Base-by-base conservation (phyloP, 176 grass and related monocot genomes). In the Zoysia pacifica region DNA sequence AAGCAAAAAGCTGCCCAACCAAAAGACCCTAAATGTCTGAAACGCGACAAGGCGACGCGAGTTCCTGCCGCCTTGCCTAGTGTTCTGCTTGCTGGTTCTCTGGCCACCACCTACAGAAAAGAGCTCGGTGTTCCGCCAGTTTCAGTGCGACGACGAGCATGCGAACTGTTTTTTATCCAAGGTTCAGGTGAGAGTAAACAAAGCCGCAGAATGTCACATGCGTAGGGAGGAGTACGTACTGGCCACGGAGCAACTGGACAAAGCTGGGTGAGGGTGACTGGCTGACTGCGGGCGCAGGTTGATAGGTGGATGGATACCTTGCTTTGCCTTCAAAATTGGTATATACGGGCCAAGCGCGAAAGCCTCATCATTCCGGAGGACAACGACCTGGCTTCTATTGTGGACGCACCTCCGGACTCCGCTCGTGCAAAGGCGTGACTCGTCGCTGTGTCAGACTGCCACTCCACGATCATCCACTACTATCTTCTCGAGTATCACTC, bases 281-380 rank as follows among this genome's bases (percentile, higher is more conserved):
- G 28, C 28, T 28, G 28, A 28, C 28, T 28, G 28, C 28, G 28
- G 28, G 28, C 28, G 28, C 28, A 28, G 28, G 28, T 28, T 28
- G 28, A 28, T 28, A 28, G 28, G 28, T 28, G 6, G 61, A 3
- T 4, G 36, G 41, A 80, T 80, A 37, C 50, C 51, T 80, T 69
- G 65, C 50, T 69, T 80, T 69, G 51, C 41, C 65, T 59, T 69
- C 20, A 70, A 53, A 58, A 55, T 51, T 18, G 51, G 77, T 47
- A 46, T n/a, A n/a, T 46, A 50, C 13, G n/a, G 51, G 15, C 51
- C 65, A 5, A 70, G 39, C 44, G 10, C 63, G 3, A 16, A 56
- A 55, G 4, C 7, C 7, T 48, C 65, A 3, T 70, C 52, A 60
- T 69, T 69, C 9, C 49, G 39, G 14, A 48, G 11, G 47, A 18